Conservation (phyloP, 139 green algal species). For the Haematococcus lacustris region DNA sequence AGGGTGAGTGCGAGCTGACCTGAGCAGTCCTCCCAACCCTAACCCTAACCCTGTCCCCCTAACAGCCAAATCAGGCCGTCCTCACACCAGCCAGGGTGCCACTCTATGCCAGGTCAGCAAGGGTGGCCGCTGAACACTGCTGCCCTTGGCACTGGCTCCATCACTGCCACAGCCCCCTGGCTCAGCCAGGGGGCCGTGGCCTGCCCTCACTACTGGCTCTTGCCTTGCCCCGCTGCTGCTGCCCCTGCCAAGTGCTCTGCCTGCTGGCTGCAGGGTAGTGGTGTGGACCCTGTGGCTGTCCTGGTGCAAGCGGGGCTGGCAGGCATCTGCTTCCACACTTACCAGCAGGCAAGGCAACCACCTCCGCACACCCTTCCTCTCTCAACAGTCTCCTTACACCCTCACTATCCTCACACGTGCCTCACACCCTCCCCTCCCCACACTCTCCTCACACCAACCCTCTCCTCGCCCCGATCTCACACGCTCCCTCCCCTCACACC, state of each 20-base stretch:
- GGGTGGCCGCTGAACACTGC: background rate
- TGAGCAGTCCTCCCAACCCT: no score
- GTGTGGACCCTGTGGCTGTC: conserved; percentile 38
- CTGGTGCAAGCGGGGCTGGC: conserved; percentile 50
- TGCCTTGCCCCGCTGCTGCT: background rate
- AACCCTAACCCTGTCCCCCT: no score
- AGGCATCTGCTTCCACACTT: conserved; percentile 90
- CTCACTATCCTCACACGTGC: no score
- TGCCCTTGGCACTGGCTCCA: background rate
- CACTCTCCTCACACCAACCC: no score
- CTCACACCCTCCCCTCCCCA: no score
- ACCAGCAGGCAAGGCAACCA: conserved; percentile 74
- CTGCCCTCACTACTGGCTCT: no score
- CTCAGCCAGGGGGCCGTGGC: no score
- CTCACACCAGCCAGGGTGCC: no score
- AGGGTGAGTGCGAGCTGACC: no score
- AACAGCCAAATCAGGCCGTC: no score
- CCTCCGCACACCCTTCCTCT: background rate
- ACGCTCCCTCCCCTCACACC: conserved; percentile 30
- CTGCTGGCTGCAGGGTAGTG: background rate
- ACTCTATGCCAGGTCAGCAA: no score
- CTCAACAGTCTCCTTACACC: background rate
- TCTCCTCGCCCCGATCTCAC: conserved; percentile 88
- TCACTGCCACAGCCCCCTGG: no score
- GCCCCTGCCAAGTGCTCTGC: background rate